Percentiles rank a stretch among this genome's conserved stretches.
Conservation (phyloP, 345 rosid genomes). For the Leavenworthia alabamica region DNA sequence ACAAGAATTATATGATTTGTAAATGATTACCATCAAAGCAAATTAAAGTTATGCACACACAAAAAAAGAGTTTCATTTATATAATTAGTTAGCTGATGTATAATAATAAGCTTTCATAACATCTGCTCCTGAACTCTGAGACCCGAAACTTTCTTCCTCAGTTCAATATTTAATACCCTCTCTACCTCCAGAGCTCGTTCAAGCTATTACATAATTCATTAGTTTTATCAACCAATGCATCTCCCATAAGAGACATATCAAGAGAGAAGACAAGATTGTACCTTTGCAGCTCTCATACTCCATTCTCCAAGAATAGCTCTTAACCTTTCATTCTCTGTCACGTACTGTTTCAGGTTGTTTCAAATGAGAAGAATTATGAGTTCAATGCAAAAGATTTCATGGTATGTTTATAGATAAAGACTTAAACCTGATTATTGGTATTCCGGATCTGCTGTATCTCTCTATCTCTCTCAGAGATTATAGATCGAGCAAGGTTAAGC, state of each 20-base stretch:
- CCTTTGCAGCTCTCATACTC: slow-evolving; percentile 96
- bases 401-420: neutral
- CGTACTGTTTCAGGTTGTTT: slow-evolving; percentile 48
- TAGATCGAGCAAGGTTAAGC: slow-evolving; percentile 77
- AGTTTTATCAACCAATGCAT: slow-evolving; percentile 1
- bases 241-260: neutral
- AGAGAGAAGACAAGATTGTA: slow-evolving; percentile 19
- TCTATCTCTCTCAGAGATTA: slow-evolving; percentile 82
- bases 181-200: slow-evolving; percentile 88
- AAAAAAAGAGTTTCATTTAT: too few species aligned
- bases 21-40: neutral
- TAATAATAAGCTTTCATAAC: slow-evolving; percentile 10
- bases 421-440: slow-evolving; percentile 73
- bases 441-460: slow-evolving; percentile 72
- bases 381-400: neutral
- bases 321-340: slow-evolving; percentile 88
- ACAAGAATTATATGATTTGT: neutral
- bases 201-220: slow-evolving; percentile 39
- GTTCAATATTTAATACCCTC: slow-evolving; percentile 65
- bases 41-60: too few species aligned
- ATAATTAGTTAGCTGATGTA: slow-evolving; percentile 1
- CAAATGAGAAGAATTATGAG: neutral
- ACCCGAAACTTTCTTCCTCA: slow-evolving; percentile 53
- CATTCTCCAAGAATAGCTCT: slow-evolving; percentile 95
- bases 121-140: slow-evolving; percentile 12